Base-by-base conservation (phyloP, 441 rosid species). In the Mallotus japonicus region DNA sequence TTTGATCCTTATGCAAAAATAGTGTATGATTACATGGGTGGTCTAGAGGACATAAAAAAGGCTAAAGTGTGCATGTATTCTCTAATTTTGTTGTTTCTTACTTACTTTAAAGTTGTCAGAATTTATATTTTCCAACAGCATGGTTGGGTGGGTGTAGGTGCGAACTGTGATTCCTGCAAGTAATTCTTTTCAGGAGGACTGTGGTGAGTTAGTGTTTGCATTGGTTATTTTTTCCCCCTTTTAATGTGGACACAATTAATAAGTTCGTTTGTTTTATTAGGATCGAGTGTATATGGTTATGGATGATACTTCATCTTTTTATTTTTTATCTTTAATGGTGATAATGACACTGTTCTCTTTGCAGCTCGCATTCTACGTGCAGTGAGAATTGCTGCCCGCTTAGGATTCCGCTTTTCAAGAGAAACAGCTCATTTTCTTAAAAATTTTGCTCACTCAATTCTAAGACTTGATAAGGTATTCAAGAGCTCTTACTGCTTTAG, bases 321-420 rank as follows among this genome's bases (percentile, higher is more conserved):
- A 1, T 54, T 9, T 28, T 14, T 56, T 64, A 17, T 54, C 57
- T 68, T 50, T 67, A 12, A 61, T 60, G 77, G 15, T 65, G 5
- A 54, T 34, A 28, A 65, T 66, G 49, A 37, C 28, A 49, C 49
- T 40, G 16, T 79, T 62, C 57, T 71, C 78, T 74, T 75, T 82
- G 65, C 89, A 95, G 99, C 99, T 83, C 88, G 97, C 59, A 95
- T 95, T 75, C 85, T 93, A 72, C 95, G 98, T 72, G 99, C 88
- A 58, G 77, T 92, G 74, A 91, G 98, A 85, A 72, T 95, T 70
- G 91, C 94, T 40, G 93, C 97, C 5, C 95, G 97, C 59, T 83
- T 95, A 82, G 94, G 86, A 71, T 95, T 93, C 77, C 82, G 81
- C 42, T 85, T 95, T 73, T 79, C 98, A 51, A 86, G 77, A 82